Evolutionary conservation across 1,284 basidiomycete genomes (phyloP).

Genomic region (Sanghuangporus weigelae): DNA sequence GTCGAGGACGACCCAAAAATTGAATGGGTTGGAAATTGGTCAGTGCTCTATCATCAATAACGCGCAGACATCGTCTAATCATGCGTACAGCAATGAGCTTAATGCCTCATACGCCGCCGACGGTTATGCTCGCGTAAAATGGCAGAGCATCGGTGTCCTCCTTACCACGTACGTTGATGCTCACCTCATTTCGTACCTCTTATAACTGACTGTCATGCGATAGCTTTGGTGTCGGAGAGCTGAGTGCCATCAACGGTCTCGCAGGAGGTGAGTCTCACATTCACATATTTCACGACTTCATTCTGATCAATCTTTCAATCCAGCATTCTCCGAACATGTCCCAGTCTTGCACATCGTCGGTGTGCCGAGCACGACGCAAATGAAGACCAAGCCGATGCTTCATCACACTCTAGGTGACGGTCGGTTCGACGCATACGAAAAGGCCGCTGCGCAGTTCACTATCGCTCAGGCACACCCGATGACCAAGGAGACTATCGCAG

Average conservation of each 20-base stretch:
- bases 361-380: constrained; percentile 71
- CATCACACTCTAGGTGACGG: constrained; percentile 89
- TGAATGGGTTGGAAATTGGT: constrained; percentile 91
- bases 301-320: background rate
- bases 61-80: background rate
- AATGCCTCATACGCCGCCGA: constrained; percentile 92
- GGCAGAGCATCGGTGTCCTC: constrained; percentile 65
- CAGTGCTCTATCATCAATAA: constrained; percentile 9
- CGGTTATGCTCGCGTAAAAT: constrained; percentile 87
- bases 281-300: background rate
- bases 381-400: constrained; percentile 64
- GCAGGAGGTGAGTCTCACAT: constrained; percentile 48
- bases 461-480: constrained; percentile 61
- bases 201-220: constrained; percentile 19
- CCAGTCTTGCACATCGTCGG: constrained; percentile 92
- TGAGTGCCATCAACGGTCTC: constrained; percentile 79
- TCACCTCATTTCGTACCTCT: background rate
- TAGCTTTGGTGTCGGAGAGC: constrained; percentile 90
- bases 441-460: constrained; percentile 75
- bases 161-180: constrained; percentile 58
- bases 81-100: constrained; percentile 65
- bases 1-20: constrained; percentile 79
- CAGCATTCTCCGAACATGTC: constrained; percentile 83
- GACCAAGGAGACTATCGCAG: constrained; percentile 45
- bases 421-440: constrained; percentile 73